Evolutionary conservation across 192 early-diverging fungal species (phyloP).

Genomic region (Spinellus fusiger): DNA sequence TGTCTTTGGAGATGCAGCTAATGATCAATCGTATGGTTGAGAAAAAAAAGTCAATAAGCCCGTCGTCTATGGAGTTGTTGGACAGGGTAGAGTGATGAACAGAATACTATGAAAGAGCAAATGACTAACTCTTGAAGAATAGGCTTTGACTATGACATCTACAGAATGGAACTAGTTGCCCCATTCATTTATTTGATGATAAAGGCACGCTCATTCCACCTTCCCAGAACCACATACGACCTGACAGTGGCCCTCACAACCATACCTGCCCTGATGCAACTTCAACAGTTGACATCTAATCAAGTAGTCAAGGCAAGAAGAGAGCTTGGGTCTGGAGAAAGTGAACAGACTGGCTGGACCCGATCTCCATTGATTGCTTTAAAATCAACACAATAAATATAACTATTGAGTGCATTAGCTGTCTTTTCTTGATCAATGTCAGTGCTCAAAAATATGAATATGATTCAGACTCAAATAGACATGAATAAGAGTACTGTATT

Average conservation of each 20-base stretch:
- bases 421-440: too few relatives aligned
- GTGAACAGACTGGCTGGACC: not conserved
- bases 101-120: constrained; percentile 1
- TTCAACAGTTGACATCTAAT: not conserved
- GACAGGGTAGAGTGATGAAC: constrained; percentile 5
- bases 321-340: not conserved
- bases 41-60: not conserved
- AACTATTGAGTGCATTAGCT: too few relatives aligned
- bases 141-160: not conserved
- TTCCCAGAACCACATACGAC: not conserved
- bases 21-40: constrained; percentile 3
- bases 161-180: constrained; percentile 1
- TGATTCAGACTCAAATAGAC: too few relatives aligned
- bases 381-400: not conserved
- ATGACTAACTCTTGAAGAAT: not conserved
- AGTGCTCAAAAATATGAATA: too few relatives aligned
- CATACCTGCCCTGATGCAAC: not conserved
- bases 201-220: constrained; percentile 1
- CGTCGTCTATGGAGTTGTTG: constrained; percentile 1
- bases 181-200: constrained; percentile 1
- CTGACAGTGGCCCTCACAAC: constrained; percentile 3
- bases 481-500: too few relatives aligned
- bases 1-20: not conserved
- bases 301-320: constrained; percentile 2
- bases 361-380: not conserved